Evolutionary conservation across 495 filamentous ascomycete species (phyloP).

Genomic region (Diplogelasinospora grovesii): DNA sequence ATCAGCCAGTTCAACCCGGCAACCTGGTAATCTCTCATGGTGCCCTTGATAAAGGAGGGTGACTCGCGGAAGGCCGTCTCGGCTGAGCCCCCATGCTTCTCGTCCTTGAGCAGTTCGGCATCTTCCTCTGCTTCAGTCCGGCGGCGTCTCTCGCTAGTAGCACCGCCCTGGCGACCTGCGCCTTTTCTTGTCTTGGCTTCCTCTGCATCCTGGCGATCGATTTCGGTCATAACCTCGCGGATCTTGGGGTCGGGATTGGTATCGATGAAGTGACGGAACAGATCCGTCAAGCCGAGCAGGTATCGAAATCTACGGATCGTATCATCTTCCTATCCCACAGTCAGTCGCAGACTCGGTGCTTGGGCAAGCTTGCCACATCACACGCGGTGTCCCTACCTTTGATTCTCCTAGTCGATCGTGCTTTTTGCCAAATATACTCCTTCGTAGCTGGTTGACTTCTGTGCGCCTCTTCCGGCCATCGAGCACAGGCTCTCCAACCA

Average conservation of each 20-base stretch:
- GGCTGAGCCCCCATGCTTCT: constrained; percentile 75
- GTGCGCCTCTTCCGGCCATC: constrained; percentile 83
- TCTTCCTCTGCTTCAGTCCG: constrained; percentile 98
- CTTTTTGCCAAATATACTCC: constrained; percentile 90
- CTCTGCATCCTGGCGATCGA: constrained; percentile 85
- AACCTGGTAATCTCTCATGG: constrained; percentile 95
- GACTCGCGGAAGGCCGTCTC: constrained; percentile 91
- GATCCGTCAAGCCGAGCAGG: constrained; percentile 88
- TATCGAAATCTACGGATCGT: constrained; percentile 93
- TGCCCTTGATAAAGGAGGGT: constrained; percentile 76
- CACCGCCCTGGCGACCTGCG: constrained; percentile 71
- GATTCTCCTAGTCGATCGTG: constrained; percentile 82
- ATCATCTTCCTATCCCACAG: constrained; percentile 72
- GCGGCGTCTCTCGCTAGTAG: constrained; percentile 70
- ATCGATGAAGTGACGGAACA: constrained; percentile 99
- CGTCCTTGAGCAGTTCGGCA: constrained; percentile 87
- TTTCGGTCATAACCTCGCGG: constrained; percentile 85
- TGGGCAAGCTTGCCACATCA: background rate
- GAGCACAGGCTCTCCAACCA: constrained; percentile 59
- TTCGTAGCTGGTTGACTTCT: constrained; percentile 78
- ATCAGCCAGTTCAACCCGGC: constrained; percentile 97
- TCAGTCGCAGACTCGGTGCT: constrained; percentile 10
- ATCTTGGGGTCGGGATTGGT: constrained; percentile 89
- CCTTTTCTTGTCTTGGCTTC: constrained; percentile 64
- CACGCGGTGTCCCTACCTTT: constrained; percentile 55